Evolutionary conservation across 768 basidiomycete species (phyloP).

Genomic region (Hericium rajendrae): DNA sequence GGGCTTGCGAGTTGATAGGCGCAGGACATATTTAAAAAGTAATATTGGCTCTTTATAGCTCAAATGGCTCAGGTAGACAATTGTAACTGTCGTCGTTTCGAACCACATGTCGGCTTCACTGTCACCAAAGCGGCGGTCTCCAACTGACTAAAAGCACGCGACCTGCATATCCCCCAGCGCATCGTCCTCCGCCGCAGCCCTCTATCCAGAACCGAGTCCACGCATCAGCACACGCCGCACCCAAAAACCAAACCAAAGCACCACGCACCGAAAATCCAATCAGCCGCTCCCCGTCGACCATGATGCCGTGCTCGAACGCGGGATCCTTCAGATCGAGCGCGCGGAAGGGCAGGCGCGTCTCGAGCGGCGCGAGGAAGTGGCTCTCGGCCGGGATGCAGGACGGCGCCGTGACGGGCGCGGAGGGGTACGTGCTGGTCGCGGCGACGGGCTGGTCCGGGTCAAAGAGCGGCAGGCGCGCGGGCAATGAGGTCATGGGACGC

Average conservation of each 20-base stretch:
- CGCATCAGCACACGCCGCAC: not conserved
- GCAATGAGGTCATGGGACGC: not conserved
- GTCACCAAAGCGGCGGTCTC: too few relatives aligned
- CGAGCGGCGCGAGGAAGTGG: not conserved
- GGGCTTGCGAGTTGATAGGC: too few relatives aligned
- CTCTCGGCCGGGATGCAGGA: not conserved
- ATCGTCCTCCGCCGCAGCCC: not conserved
- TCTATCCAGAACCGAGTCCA: not conserved
- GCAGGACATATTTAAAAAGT: too few relatives aligned
- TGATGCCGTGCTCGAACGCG: slow-evolving; percentile 24
- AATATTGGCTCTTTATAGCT: too few relatives aligned
- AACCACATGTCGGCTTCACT: too few relatives aligned
- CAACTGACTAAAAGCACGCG: not conserved
- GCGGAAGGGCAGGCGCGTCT: not conserved
- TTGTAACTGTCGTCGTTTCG: too few relatives aligned
- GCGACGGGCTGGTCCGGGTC: too few relatives aligned
- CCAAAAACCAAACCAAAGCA: not conserved
- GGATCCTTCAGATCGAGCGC: not conserved
- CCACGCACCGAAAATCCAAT: slow-evolving; percentile 31
- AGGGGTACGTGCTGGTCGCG: too few relatives aligned
- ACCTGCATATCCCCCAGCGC: not conserved
- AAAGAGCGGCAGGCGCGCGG: too few relatives aligned
- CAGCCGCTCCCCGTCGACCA: slow-evolving; percentile 34
- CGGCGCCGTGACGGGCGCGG: not conserved
- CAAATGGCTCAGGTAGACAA: too few relatives aligned